Evolutionary conservation across 1,139 yeast species (phyloP).

Genomic region (Kodamaea arcana): DNA sequence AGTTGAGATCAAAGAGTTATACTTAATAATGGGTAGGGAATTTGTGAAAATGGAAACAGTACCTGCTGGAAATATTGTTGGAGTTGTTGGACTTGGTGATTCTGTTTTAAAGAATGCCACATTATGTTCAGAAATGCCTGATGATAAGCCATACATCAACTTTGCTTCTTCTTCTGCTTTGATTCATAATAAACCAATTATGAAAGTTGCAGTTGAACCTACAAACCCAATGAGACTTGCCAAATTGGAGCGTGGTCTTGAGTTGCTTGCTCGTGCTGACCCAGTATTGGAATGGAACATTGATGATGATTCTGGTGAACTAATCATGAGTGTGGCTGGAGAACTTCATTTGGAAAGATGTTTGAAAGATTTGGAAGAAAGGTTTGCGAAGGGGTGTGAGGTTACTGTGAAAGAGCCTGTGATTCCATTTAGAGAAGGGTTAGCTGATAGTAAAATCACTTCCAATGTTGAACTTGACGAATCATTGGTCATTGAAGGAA

Average conservation of each 20-base stretch:
- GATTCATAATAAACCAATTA: constrained; percentile 75
- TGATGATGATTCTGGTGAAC: constrained; percentile 84
- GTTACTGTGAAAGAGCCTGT: constrained; percentile 87
- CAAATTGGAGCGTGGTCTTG: constrained; percentile 72
- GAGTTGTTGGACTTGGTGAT: constrained; percentile 87
- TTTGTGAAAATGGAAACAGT: constrained; percentile 71
- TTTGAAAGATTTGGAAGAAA: constrained; percentile 77
- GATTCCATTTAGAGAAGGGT: constrained; percentile 91
- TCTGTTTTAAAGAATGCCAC: constrained; percentile 86
- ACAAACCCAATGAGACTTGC: constrained; percentile 77
- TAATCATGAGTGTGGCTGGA: constrained; percentile 91
- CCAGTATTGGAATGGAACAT: constrained; percentile 86
- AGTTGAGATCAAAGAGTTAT: constrained; percentile 60
- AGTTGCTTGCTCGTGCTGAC: constrained; percentile 78
- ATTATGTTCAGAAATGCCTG: constrained; percentile 45
- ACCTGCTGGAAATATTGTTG: constrained; percentile 94
- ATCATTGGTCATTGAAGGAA: constrained; percentile 39
- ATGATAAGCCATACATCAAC: constrained; percentile 60
- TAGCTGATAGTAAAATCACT: constrained; percentile 28
- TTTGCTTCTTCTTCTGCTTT: constrained; percentile 55
- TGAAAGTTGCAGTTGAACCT: constrained; percentile 93
- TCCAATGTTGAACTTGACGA: constrained; percentile 16
- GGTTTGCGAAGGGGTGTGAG: constrained; percentile 85
- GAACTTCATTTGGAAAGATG: constrained; percentile 91
- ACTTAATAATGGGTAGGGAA: constrained; percentile 89